phyloP scores from a whole-genome alignment of 1,284 basidiomycete species.

The Tylopilus sp. region DNA sequence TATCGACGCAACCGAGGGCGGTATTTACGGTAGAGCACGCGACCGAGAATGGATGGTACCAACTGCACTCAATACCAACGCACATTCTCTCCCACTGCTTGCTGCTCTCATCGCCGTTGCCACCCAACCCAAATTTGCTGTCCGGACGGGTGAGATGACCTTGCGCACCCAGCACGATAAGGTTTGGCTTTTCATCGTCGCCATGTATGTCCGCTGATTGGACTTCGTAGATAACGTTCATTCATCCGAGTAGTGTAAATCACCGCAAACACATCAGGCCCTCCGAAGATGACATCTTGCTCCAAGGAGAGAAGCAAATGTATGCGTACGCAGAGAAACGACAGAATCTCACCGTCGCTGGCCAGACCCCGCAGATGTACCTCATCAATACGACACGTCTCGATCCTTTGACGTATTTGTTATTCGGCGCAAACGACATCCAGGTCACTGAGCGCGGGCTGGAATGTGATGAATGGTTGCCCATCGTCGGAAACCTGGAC shows the following conservation, averaged over 20 bases:
- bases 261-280: conserved; percentile 59
- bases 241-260: conserved; percentile 90
- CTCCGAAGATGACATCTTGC: conserved; percentile 40
- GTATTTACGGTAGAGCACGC: conserved; percentile 34
- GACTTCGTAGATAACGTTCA: conserved; percentile 56
- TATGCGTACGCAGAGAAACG: conserved; percentile 87
- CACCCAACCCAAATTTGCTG: conserved; percentile 91
- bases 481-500: conserved; percentile 76
- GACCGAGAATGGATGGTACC: conserved; percentile 51
- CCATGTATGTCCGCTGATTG: conserved; percentile 12
- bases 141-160: conserved; percentile 71
- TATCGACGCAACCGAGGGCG: conserved; percentile 74
- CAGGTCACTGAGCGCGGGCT: conserved; percentile 67
- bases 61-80: conserved; percentile 71
- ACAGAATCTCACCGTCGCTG: conserved; percentile 62
- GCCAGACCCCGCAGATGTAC: conserved; percentile 61
- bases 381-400: conserved; percentile 83
- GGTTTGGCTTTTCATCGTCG: conserved; percentile 46
- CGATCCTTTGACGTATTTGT: conserved; percentile 88
- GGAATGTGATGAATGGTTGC: conserved; percentile 91
- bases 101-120: conserved; percentile 86
- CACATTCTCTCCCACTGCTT: conserved; percentile 76
- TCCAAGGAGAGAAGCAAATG: conserved; percentile 69
- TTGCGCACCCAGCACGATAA: conserved; percentile 86
- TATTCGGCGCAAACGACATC: conserved; percentile 88